A percentile compares a stretch with the other conserved stretches of the same genome.
Evolutionary conservation across 345 rosid genomes (phyloP).

Genomic region (Rhizophora mangle): DNA sequence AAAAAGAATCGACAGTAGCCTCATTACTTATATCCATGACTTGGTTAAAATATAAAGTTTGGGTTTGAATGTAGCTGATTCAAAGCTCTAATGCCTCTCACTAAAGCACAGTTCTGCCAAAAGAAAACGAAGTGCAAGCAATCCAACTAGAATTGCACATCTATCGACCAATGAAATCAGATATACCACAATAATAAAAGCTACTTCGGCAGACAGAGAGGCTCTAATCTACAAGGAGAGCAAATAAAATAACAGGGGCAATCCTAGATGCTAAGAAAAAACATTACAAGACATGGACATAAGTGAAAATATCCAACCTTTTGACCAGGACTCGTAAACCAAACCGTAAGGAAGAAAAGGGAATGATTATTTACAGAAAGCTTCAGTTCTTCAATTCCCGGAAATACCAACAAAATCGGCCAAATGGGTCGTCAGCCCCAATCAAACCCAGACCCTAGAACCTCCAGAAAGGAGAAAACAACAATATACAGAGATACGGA

Average conservation of each 20-base stretch:
- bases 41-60: constrained; percentile 6
- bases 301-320: constrained; percentile 13
- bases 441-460: not conserved
- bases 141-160: not conserved
- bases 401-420: not conserved
- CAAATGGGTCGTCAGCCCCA: constrained; percentile 2
- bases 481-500: not conserved
- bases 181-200: not conserved
- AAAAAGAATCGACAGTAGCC: constrained; percentile 71
- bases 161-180: not conserved
- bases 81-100: constrained; percentile 2
- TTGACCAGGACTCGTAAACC: not conserved
- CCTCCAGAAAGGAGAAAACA: not conserved
- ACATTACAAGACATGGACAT: not conserved
- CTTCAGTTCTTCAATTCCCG: constrained; percentile 1
- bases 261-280: not conserved
- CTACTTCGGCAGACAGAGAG: too few species aligned
- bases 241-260: not conserved
- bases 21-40: constrained; percentile 90
- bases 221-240: too few species aligned
- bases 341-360: not conserved
- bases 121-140: not conserved
- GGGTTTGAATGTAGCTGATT: not conserved
- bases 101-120: not conserved
- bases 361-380: too few species aligned